Evolutionary conservation across 345 rosid genomes (phyloP), one percentile per base, ranked within the genome.

Genomic region (Linum lewisii): DNA sequence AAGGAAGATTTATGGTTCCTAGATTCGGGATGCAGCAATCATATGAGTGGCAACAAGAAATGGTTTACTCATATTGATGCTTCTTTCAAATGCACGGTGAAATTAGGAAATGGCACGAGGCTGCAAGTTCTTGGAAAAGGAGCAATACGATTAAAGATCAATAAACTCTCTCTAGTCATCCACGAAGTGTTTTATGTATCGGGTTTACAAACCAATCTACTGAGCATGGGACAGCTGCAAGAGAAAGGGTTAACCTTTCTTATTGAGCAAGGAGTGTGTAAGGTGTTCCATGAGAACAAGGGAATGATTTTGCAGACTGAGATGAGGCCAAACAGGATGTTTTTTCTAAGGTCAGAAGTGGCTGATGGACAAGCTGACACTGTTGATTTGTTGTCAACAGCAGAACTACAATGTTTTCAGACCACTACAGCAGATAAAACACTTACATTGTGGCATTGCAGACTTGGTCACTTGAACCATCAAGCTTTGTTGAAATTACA

Each of bases 11-110:
- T 2, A 6, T 51, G 54, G 54, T 51, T n/a, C 18, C 21, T 51
- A 4, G 54, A 51, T 18, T 51, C 54, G 1, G 54, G 54, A 2
- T 51, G 54, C 4, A 51, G 54, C 21, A 51, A 51, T n/a, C 54
- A 51, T n/a, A 51, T 51, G 54, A 58, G 49, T 38, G 62, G 62
- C 7, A 19, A 58, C 49, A 58, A 34, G n/a, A n/a, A 18, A 7
- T 19, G 13, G 25, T 58, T 58, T 37, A 24, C 22, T 7, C 11
- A 58, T 3, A 15, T 29, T 5, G 50, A 58, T 15, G 22, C n/a
- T 20, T 1, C 0, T 3, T 58, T 58, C 24, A 4, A 1, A 5
- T n/a, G 34, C 29, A 32, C 14, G 13, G 62, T 58, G 0, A 32
- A 1, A 22, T 21, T 58, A 2, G 45, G 51, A 14, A 20, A 58